Percentiles rank a stretch among this genome's conserved stretches.
These are phyloP conservation scores for Neoarthrinium moseri DNA, from an alignment of 2,329 filamentous ascomycete species.

Conservation along the genomic window DNA sequence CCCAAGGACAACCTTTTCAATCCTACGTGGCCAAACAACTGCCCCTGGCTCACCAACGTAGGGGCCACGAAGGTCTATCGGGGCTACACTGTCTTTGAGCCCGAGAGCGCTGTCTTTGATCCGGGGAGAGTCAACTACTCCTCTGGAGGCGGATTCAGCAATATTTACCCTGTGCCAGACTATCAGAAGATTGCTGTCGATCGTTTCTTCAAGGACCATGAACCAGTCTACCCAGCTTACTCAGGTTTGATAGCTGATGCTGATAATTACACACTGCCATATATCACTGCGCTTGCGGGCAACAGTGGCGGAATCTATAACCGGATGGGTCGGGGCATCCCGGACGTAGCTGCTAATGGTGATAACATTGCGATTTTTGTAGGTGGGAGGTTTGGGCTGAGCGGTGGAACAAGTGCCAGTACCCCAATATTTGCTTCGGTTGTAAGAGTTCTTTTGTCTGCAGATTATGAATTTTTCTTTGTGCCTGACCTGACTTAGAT, in stretches of 20 bases:
- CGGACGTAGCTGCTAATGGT: slow-evolving; percentile 41
- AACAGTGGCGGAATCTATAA: slow-evolving; percentile 35
- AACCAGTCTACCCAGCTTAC: slow-evolving; percentile 10
- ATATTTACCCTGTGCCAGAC: slow-evolving; percentile 22
- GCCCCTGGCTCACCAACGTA: slow-evolving; percentile 48
- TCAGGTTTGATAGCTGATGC: slow-evolving; percentile 15
- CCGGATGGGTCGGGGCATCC: slow-evolving; percentile 40
- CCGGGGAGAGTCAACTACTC: slow-evolving; percentile 13
- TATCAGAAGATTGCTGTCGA: slow-evolving; percentile 22
- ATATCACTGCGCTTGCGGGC: slow-evolving; percentile 21
- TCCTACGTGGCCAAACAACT: slow-evolving; percentile 44
- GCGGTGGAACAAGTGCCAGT: slow-evolving; percentile 46
- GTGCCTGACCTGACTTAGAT: slow-evolving; percentile 19
- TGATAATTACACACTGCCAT: slow-evolving; percentile 29
- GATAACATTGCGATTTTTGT: slow-evolving; percentile 26
- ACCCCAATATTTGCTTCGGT: slow-evolving; percentile 40
- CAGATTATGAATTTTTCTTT: neutral
- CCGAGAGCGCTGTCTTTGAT: slow-evolving; percentile 16
- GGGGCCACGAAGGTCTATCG: slow-evolving; percentile 27
- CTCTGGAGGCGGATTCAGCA: slow-evolving; percentile 27
- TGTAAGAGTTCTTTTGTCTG: slow-evolving; percentile 20
- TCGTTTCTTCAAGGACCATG: slow-evolving; percentile 18
- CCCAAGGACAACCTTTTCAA: slow-evolving; percentile 38
- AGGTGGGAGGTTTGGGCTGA: slow-evolving; percentile 23
- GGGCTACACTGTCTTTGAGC: slow-evolving; percentile 15